A percentile compares a stretch with the other conserved stretches of the same genome.
Evolutionary conservation across 441 rosid genomes (phyloP).

Genomic region (Euphorbia corollata): DNA sequence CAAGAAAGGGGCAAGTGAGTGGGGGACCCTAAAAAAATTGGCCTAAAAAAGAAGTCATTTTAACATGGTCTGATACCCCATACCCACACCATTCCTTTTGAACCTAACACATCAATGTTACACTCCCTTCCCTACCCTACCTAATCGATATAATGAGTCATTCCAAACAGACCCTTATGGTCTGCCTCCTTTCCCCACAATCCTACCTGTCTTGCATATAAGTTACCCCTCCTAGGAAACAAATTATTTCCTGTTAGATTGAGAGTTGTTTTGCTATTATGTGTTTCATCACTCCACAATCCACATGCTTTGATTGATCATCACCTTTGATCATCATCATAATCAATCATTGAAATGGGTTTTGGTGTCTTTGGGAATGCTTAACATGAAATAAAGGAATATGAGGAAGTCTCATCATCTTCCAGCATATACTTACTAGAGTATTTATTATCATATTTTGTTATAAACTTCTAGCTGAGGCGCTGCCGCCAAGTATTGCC

Average conservation of each 20-base stretch:
- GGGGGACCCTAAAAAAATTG: slow-evolving; percentile 25
- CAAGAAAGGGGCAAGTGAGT: not conserved
- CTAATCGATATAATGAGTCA: too few relatives aligned
- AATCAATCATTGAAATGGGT: not conserved
- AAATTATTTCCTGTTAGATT: slow-evolving; percentile 12
- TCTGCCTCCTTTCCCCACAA: slow-evolving; percentile 28
- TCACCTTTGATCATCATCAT: not conserved
- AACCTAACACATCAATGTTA: slow-evolving; percentile 5
- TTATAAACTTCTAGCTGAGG: too few relatives aligned
- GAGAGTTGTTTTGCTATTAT: not conserved
- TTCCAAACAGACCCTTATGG: slow-evolving; percentile 10
- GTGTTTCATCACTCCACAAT: not conserved
- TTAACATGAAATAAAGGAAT: too few relatives aligned
- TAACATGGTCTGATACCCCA: slow-evolving; percentile 42
- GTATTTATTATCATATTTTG: too few relatives aligned
- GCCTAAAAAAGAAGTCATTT: slow-evolving; percentile 13
- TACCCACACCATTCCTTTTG: slow-evolving; percentile 34
- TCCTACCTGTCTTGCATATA: slow-evolving; percentile 38
- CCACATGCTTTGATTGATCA: slow-evolving; percentile 1
- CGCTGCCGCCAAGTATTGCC: too few relatives aligned
- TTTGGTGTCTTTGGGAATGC: too few relatives aligned
- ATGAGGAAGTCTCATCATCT: too few relatives aligned
- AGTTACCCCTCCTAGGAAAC: slow-evolving; percentile 47
- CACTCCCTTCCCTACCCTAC: too few relatives aligned
- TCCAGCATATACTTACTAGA: too few relatives aligned